Evolutionary conservation across 2,329 filamentous ascomycete genomes (phyloP).

Genomic region (Helotiales sp.): DNA sequence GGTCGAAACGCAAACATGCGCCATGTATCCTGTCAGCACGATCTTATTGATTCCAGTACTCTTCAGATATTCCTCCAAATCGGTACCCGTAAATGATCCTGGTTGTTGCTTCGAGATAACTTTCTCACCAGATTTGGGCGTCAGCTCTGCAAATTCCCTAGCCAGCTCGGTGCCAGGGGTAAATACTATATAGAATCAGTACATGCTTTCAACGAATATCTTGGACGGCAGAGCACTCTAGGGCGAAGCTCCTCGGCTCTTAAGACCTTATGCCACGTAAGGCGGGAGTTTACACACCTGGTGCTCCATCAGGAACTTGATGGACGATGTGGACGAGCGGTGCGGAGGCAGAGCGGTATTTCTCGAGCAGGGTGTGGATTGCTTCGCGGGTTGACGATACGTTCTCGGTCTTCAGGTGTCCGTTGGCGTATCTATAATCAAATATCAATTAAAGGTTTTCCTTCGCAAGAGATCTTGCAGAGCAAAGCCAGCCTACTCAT

Average conservation of each 20-base stretch:
- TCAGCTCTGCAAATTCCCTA: slow-evolving; percentile 60
- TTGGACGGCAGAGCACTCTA: too few relatives aligned
- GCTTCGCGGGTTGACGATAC: slow-evolving; percentile 53
- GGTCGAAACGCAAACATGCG: slow-evolving; percentile 64
- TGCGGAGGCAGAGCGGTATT: slow-evolving; percentile 56
- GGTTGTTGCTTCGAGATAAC: slow-evolving; percentile 59
- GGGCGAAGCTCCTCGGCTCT: too few relatives aligned
- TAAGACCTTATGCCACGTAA: too few relatives aligned
- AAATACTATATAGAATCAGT: too few relatives aligned
- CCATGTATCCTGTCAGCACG: slow-evolving; percentile 62
- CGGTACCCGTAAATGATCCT: slow-evolving; percentile 60
- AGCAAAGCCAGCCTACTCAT: slow-evolving; percentile 54
- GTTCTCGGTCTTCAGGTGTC: slow-evolving; percentile 56
- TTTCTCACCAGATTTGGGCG: slow-evolving; percentile 52
- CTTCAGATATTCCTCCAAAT: slow-evolving; percentile 55
- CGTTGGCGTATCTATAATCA: slow-evolving; percentile 44
- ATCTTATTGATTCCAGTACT: slow-evolving; percentile 55
- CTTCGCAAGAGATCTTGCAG: not conserved
- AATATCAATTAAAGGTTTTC: not conserved
- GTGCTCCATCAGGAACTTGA: slow-evolving; percentile 58
- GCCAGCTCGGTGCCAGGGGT: slow-evolving; percentile 61
- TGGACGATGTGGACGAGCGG: slow-evolving; percentile 62
- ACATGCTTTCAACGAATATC: too few relatives aligned
- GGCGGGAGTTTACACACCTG: too few relatives aligned
- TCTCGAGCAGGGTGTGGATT: slow-evolving; percentile 57